Conservation (phyloP, 1,284 basidiomycete genomes). For the Melanopsichium pennsylvanicum region DNA sequence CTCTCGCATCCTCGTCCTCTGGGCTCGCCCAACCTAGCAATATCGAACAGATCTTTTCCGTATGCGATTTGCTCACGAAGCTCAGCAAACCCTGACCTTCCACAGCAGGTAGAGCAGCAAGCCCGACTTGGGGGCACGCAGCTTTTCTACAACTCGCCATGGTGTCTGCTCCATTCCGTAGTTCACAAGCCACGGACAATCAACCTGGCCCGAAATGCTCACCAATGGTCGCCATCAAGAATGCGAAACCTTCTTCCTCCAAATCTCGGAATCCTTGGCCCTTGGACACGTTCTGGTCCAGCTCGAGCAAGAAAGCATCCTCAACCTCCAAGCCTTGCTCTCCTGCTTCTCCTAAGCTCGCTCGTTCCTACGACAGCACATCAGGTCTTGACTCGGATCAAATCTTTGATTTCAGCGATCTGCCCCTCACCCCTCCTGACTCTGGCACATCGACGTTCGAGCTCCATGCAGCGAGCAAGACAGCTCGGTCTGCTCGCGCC, state of each 20-base stretch:
- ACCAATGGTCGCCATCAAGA: conserved; percentile 8
- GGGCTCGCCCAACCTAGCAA: too few species aligned
- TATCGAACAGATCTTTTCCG: too few species aligned
- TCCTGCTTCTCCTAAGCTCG: conserved; percentile 2
- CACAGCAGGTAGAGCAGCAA: background rate
- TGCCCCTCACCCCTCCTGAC: conserved; percentile 40
- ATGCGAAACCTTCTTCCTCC: conserved; percentile 7
- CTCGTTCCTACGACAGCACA: conserved; percentile 17
- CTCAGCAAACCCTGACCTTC: background rate
- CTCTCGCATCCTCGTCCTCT: too few species aligned
- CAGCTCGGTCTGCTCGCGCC: background rate
- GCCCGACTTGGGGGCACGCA: background rate
- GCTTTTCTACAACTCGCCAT: background rate
- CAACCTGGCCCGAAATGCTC: conserved; percentile 4
- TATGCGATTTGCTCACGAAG: background rate
- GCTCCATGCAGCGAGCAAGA: conserved; percentile 1
- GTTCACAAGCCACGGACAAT: background rate
- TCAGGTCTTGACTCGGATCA: conserved; percentile 13
- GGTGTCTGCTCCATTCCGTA: conserved; percentile 11
- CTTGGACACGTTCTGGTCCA: conserved; percentile 39
- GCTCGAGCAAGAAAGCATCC: conserved; percentile 10
- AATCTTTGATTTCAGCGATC: conserved; percentile 12
- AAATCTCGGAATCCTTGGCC: conserved; percentile 33
- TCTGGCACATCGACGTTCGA: conserved; percentile 25
- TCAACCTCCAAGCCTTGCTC: conserved; percentile 13